Percentiles rank a stretch among this genome's conserved stretches.
These are phyloP conservation scores for Tetracladium marchalianum DNA, from an alignment of 495 filamentous ascomycete species.

Conservation along the genomic window DNA sequence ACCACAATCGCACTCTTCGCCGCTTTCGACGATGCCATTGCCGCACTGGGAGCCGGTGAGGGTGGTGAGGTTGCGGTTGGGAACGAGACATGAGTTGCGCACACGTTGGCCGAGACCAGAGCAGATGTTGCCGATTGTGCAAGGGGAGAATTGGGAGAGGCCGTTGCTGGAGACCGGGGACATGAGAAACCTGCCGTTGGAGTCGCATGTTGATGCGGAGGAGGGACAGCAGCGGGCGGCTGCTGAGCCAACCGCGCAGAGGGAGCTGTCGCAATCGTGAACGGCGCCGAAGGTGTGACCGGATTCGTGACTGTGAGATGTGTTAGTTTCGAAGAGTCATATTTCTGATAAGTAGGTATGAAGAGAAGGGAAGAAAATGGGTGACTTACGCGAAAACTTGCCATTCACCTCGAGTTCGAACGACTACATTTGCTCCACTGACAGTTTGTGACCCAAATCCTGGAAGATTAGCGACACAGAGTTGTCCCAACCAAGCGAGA, in stretches of 20 bases:
- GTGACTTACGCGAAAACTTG: slow-evolving; percentile 65
- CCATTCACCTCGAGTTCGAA: slow-evolving; percentile 78
- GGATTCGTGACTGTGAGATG: slow-evolving; percentile 52
- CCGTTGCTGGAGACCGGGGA: slow-evolving; percentile 72
- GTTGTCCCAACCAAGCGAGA: slow-evolving; percentile 84
- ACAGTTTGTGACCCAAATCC: slow-evolving; percentile 52
- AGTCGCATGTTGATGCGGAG: slow-evolving; percentile 58
- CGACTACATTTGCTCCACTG: slow-evolving; percentile 82
- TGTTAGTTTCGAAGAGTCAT: no score
- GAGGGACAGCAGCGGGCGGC: slow-evolving; percentile 80
- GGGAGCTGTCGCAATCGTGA: slow-evolving; percentile 69
- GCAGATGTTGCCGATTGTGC: slow-evolving; percentile 89
- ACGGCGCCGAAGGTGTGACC: slow-evolving; percentile 95
- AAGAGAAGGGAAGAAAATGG: no score
- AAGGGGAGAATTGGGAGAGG: slow-evolving; percentile 74
- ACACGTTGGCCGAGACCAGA: slow-evolving; percentile 75
- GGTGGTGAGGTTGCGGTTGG: slow-evolving; percentile 78
- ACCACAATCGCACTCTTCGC: slow-evolving; percentile 95
- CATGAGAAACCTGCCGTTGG: slow-evolving; percentile 77
- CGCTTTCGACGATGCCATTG: slow-evolving; percentile 91
- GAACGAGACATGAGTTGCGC: slow-evolving; percentile 63
- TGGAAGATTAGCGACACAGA: slow-evolving; percentile 56
- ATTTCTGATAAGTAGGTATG: no score
- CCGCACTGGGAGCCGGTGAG: slow-evolving; percentile 82
- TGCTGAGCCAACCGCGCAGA: slow-evolving; percentile 51